Percentiles rank a stretch among this genome's conserved stretches.
These are phyloP conservation scores for Pseudocercospora fuligena DNA, from an alignment of 2,329 filamentous ascomycete species.

Conservation along the genomic window DNA sequence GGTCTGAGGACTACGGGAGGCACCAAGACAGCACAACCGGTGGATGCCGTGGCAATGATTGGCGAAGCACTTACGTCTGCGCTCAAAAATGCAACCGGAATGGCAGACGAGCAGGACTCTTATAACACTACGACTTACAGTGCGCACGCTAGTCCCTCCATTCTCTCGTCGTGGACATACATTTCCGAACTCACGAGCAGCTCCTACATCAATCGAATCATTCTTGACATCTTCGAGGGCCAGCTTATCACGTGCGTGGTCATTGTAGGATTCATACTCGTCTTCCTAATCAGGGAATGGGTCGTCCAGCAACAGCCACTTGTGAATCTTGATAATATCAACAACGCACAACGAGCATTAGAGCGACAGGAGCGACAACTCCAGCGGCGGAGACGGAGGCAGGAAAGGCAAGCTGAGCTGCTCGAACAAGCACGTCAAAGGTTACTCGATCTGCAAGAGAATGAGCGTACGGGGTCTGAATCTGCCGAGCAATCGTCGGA, in stretches of 20 bases:
- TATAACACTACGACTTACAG: conserved; percentile 21
- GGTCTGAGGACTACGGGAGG: conserved; percentile 3
- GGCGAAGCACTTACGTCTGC: conserved; percentile 15
- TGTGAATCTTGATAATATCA: conserved; percentile 61
- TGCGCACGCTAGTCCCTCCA: conserved; percentile 32
- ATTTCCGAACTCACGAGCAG: conserved; percentile 72
- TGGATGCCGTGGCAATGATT: conserved; percentile 15
- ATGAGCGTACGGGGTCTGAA: conserved; percentile 15
- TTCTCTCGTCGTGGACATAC: conserved; percentile 39
- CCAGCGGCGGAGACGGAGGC: conserved; percentile 4
- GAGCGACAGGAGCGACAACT: conserved; percentile 37
- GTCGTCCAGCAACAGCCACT: conserved; percentile 97
- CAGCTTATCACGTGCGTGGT: conserved; percentile 91
- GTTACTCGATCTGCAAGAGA: conserved; percentile 34
- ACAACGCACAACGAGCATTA: conserved; percentile 34
- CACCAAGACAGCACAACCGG: conserved; percentile 5
- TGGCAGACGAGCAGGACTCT: neutral
- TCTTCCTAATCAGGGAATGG: conserved; percentile 96
- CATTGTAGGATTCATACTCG: conserved; percentile 92
- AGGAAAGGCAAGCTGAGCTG: conserved; percentile 35
- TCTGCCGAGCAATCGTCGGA: conserved; percentile 27
- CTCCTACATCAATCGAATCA: conserved; percentile 72
- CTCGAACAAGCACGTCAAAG: conserved; percentile 35
- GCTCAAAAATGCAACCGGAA: conserved; percentile 18
- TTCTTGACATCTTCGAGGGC: conserved; percentile 86